These are phyloP conservation scores for Daldinia grandis DNA, from an alignment of 495 filamentous ascomycete species.

Conservation along the genomic window DNA sequence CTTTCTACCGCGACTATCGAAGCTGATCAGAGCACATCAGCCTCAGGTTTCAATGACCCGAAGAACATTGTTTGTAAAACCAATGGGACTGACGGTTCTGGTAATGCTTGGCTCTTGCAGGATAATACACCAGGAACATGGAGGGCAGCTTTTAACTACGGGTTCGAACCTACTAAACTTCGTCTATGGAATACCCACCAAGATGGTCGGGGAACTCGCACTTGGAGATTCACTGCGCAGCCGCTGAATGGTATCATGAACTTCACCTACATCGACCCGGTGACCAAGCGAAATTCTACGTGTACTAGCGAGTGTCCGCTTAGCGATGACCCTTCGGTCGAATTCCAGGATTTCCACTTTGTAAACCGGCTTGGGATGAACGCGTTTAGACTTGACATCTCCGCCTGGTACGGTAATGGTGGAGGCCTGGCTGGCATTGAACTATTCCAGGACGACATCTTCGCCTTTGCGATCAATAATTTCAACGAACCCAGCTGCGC, in stretches of 20 bases:
- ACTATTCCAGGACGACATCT: slow-evolving; percentile 88
- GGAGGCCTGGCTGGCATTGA: slow-evolving; percentile 90
- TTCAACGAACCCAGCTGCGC: slow-evolving; percentile 91
- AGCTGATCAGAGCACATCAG: slow-evolving; percentile 65
- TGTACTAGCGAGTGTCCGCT: slow-evolving; percentile 86
- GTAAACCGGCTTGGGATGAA: slow-evolving; percentile 89
- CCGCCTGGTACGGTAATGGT: slow-evolving; percentile 83
- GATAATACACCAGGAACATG: slow-evolving; percentile 85
- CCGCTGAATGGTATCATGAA: slow-evolving; percentile 96
- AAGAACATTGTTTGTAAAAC: slow-evolving; percentile 86
- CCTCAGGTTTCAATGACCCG: slow-evolving; percentile 76
- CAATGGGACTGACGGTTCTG: slow-evolving; percentile 66
- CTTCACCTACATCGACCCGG: slow-evolving; percentile 84
- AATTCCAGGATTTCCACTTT: slow-evolving; percentile 89
- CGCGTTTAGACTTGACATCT: slow-evolving; percentile 85
- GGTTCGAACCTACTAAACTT: slow-evolving; percentile 83
- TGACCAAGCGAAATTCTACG: slow-evolving; percentile 65
- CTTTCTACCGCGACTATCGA: slow-evolving; percentile 78
- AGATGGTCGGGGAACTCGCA: slow-evolving; percentile 85
- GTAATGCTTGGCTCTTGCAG: slow-evolving; percentile 83
- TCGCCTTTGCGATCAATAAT: slow-evolving; percentile 80
- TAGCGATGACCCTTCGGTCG: slow-evolving; percentile 66
- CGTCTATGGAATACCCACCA: slow-evolving; percentile 89
- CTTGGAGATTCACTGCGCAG: slow-evolving; percentile 81
- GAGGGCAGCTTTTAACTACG: slow-evolving; percentile 82